Evolutionary conservation across 2,329 filamentous ascomycete genomes (phyloP).

Genomic region (Talaromyces islandicus): DNA sequence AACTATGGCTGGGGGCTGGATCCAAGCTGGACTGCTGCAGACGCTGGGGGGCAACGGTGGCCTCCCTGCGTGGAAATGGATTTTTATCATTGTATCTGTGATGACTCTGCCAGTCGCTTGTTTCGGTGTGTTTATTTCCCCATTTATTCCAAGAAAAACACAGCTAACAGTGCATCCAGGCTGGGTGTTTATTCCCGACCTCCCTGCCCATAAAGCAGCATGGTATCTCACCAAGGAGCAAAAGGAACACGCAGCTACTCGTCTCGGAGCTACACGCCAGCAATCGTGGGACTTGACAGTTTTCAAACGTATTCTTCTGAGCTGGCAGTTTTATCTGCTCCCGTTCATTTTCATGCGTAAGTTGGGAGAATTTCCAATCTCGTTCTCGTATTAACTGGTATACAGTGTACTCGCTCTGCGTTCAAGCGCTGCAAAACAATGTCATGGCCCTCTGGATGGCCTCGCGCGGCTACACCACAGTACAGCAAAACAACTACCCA

Average conservation of each 20-base stretch:
- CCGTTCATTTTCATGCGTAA: conserved; percentile 42
- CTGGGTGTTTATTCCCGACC: conserved; percentile 41
- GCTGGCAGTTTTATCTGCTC: conserved; percentile 44
- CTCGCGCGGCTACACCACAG: conserved; percentile 37
- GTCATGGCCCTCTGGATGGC: conserved; percentile 43
- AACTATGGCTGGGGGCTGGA: conserved; percentile 38
- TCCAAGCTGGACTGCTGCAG: conserved; percentile 28
- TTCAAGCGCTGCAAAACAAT: conserved; percentile 40
- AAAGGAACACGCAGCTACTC: conserved; percentile 30
- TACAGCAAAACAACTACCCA: conserved; percentile 43
- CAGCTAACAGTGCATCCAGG: conserved; percentile 17
- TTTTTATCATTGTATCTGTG: conserved; percentile 45
- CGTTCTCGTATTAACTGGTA: not conserved
- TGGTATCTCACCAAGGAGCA: conserved; percentile 32
- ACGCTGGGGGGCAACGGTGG: conserved; percentile 32
- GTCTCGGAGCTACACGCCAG: conserved; percentile 28
- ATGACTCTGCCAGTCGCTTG: conserved; percentile 38
- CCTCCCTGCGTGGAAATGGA: conserved; percentile 43
- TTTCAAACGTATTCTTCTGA: conserved; percentile 29
- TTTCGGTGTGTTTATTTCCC: conserved; percentile 52
- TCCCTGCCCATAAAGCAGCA: conserved; percentile 37
- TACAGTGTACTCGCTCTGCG: conserved; percentile 38
- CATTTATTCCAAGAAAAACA: conserved; percentile 16
- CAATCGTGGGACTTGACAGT: conserved; percentile 24
- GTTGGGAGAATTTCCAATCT: not conserved